Evolutionary conservation across 1,284 basidiomycete species (phyloP), one percentile per base, ranked within the genome.

Genomic region (Sanghuangporus baumii): DNA sequence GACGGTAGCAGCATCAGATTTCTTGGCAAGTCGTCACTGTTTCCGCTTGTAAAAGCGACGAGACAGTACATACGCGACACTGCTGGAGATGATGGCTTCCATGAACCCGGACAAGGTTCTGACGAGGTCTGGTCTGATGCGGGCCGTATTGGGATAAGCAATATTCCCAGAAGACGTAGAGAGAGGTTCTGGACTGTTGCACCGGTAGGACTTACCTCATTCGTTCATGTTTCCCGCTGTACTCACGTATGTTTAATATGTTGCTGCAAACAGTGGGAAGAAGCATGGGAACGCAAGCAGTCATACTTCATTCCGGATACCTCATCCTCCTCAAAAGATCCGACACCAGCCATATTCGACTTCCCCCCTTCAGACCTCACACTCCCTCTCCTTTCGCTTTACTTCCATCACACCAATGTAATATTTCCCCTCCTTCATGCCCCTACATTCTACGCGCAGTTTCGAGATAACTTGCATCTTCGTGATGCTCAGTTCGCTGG

Each of bases 361-460:
- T 85, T 88, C 66, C 88, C 88, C 14, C 79, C 85, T 0, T 70
- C 74, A 20, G 87, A 81, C 48, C 75, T 85, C 14, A 76, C 75
- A 0, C 67, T 69, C 1, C 65, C 64, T 1, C 76, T 86, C 20
- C 76, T 86, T 66, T 75, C 79, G 34, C 71, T 79, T 14, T 85
- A 79, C 66, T 86, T 86, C 66, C 64, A 71, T 8, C 69, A 78
- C 60, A 71, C 74, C 66, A 80, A 80, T 66, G 66, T 66, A 47
- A 71, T 77, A 56, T 75, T 79, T 54, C 79, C 81, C 3, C 69
- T 85, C 11, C 70, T 86, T 3, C 83, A 85, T 67, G 75, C 76
- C 1, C 74, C 75, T 43, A 77, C 80, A 6, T 85, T 86, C 68
- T 72, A 78, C 47, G 69, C 71, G 8, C 76, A 81, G 52, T 79